Conservation (phyloP, 148 eudicot species). For the Dysphania ambrosioides region DNA sequence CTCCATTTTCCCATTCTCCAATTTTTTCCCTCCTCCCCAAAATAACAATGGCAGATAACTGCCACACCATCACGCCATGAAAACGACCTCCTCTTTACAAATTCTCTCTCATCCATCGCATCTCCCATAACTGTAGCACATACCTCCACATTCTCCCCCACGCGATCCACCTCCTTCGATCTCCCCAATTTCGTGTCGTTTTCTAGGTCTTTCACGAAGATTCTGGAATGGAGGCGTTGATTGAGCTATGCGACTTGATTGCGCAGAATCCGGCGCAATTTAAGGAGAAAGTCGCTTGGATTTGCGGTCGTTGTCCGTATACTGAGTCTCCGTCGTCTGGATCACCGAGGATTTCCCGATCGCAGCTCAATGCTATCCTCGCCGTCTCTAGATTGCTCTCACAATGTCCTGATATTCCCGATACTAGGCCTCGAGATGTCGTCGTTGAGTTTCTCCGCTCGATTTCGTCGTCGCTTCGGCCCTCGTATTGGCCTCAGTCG, state of each 20-base stretch:
- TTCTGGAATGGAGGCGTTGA: slow-evolving; percentile 60
- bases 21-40: slow-evolving; percentile 2
- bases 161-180: slow-evolving; percentile 3
- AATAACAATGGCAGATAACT: slow-evolving; percentile 11
- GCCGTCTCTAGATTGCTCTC: slow-evolving; percentile 69
- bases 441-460: slow-evolving; percentile 55
- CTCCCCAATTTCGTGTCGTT: not conserved
- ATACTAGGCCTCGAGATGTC: slow-evolving; percentile 43
- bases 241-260: slow-evolving; percentile 82
- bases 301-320: slow-evolving; percentile 70
- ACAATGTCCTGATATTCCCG: slow-evolving; percentile 45
- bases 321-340: slow-evolving; percentile 44
- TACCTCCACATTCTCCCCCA: not conserved
- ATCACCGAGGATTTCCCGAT: slow-evolving; percentile 61
- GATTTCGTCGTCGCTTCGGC: slow-evolving; percentile 48
- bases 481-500: slow-evolving; percentile 81
- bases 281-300: slow-evolving; percentile 64
- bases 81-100: slow-evolving; percentile 1
- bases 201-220: not conserved
- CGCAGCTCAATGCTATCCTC: slow-evolving; percentile 74
- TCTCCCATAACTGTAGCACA: slow-evolving; percentile 14
- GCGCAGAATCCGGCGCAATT: slow-evolving; percentile 64
- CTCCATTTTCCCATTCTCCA: not conserved
- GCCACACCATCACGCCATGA: slow-evolving; percentile 20
- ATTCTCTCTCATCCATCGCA: not conserved